Evolutionary conservation across 805 yeast species (phyloP).

Genomic region (Ogataea nakhonphanomensis): DNA sequence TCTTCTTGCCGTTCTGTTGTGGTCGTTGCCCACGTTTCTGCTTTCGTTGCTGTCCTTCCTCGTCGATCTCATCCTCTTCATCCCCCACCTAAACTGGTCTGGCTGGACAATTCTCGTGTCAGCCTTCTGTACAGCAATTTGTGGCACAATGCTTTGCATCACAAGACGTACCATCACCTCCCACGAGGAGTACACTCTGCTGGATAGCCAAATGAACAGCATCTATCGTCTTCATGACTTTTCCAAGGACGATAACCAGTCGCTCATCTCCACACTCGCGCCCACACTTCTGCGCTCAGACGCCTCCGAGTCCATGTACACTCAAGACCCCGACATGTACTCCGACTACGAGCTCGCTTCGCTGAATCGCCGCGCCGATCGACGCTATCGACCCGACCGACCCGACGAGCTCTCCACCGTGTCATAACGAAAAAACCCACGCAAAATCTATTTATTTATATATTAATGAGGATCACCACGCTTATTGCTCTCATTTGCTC

Average conservation of each 20-base stretch:
- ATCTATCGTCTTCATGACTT: neutral
- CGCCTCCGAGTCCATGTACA: conserved; percentile 3
- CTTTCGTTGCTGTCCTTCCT: conserved; percentile 69
- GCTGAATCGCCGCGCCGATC: conserved; percentile 7
- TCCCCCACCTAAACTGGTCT: conserved; percentile 70
- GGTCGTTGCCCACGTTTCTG: conserved; percentile 67
- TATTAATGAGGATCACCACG: conserved; percentile 6
- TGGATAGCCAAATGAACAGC: neutral
- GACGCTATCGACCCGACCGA: neutral
- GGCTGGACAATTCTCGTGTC: conserved; percentile 83
- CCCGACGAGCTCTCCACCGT: conserved; percentile 3
- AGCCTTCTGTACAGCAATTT: conserved; percentile 59
- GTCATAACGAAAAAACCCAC: conserved; percentile 7
- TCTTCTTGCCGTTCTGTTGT: conserved; percentile 49
- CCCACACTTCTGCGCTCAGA: conserved; percentile 1
- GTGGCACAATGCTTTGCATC: conserved; percentile 65
- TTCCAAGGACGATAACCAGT: conserved; percentile 5
- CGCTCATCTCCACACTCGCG: conserved; percentile 1
- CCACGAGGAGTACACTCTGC: conserved; percentile 28
- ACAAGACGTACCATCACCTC: conserved; percentile 65
- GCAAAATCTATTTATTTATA: neutral
- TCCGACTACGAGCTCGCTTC: conserved; percentile 2
- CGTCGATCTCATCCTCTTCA: conserved; percentile 76
- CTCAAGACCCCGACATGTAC: conserved; percentile 6
- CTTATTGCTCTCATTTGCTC: conserved; percentile 4